Percentiles rank a stretch among this genome's conserved stretches.
phyloP scores from a whole-genome alignment of 768 basidiomycete species.

The Suillus subluteus region DNA sequence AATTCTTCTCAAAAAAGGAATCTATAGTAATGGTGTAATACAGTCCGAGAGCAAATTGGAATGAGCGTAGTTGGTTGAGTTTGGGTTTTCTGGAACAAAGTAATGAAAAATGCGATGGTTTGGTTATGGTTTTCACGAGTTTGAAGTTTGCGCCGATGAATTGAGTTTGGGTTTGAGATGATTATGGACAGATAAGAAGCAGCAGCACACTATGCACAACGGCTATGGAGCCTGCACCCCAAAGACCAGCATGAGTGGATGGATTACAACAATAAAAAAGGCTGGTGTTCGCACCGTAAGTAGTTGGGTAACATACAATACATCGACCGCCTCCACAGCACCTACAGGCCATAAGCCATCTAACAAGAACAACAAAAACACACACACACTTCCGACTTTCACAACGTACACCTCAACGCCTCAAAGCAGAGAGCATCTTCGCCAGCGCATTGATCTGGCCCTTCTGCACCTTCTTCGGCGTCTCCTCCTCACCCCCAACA shows the following conservation, averaged over 20 bases:
- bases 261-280: constrained; percentile 25
- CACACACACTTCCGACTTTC: constrained; percentile 12
- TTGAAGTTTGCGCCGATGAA: not conserved
- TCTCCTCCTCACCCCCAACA: constrained; percentile 45
- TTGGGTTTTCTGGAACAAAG: not conserved
- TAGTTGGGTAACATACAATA: constrained; percentile 57
- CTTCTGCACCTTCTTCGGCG: constrained; percentile 81
- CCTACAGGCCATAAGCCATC: constrained; percentile 14
- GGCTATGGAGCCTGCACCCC: constrained; percentile 1
- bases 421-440: constrained; percentile 87
- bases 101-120: constrained; percentile 8
- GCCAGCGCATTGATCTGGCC: constrained; percentile 89
- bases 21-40: constrained; percentile 6
- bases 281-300: constrained; percentile 43
- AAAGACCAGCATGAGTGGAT: constrained; percentile 25
- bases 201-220: constrained; percentile 1
- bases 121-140: not conserved
- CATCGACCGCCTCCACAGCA: constrained; percentile 40
- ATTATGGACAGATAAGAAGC: not conserved
- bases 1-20: not conserved
- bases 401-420: constrained; percentile 46
- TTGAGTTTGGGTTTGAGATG: not conserved
- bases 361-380: constrained; percentile 7
- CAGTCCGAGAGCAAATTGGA: not conserved
- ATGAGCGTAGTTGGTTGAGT: not conserved